phyloP scores from a whole-genome alignment of 139 green algal species.

The Diplosphaera chodatii region DNA sequence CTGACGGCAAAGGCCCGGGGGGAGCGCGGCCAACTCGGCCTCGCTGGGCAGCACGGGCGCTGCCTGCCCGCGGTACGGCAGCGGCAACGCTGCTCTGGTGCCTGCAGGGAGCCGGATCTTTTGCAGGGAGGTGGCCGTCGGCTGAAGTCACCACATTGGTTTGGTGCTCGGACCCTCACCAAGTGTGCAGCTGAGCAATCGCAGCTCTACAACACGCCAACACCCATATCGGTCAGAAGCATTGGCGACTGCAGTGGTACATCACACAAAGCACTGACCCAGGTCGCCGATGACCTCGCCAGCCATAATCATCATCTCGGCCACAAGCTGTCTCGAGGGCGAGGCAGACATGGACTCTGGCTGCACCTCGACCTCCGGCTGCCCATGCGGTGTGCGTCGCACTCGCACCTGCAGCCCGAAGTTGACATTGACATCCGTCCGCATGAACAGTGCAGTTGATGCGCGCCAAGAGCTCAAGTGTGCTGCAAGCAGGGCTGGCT shows the following conservation, averaged over 20 bases:
- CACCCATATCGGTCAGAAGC: no score
- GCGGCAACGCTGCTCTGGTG: conserved; percentile 34
- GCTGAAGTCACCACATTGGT: no score
- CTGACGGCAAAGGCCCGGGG: conserved; percentile 49
- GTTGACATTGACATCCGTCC: no score
- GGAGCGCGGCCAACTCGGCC: conserved; percentile 42
- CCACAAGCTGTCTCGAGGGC: conserved; percentile 45
- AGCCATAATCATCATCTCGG: conserved; percentile 89
- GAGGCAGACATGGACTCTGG: conserved; percentile 23
- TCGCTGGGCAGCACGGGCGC: conserved; percentile 18
- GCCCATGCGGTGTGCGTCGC: no score
- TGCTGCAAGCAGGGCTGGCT: no score
- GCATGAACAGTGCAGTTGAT: no score
- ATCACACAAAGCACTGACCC: conserved; percentile 19
- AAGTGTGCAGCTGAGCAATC: no score
- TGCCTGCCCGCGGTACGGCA: conserved; percentile 68
- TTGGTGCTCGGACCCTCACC: no score
- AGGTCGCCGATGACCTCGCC: conserved; percentile 48
- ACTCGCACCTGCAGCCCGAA: conserved; percentile 4
- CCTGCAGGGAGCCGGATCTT: conserved; percentile 35
- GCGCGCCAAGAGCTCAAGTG: no score
- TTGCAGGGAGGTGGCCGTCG: no score
- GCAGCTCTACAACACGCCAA: no score
- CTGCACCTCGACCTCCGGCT: background rate
- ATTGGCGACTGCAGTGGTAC: no score